Base-by-base conservation (phyloP, 495 filamentous ascomycete genomes). In the Aspergillus leporis region DNA sequence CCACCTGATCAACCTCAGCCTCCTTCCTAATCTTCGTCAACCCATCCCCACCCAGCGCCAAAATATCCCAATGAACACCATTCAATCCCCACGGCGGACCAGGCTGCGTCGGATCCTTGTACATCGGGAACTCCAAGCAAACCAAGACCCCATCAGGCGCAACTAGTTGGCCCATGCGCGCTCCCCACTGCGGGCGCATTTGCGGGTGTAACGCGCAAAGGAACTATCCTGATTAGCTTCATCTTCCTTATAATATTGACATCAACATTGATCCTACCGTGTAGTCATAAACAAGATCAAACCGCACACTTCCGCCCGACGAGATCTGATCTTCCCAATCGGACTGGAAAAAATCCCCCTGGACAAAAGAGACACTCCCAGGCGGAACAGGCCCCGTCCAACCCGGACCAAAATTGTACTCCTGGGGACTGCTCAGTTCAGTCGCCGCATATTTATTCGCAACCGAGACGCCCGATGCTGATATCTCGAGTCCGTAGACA, bases 271-370 rank as follows among this genome's bases (percentile, higher is more conserved):
- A 41, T 64, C 83, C 66, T 70, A 89, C 88, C 9, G 87, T 90
- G 69, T 90, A 90, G 67, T 91, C 89, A 71, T 89, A 91, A n/a
- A 90, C 82, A 12, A 91, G 59, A 74, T 92, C 88, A 69, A 90
- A 91, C 32, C 62, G 68, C 7, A 65, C 72, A 43, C 66, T 69
- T 2, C 64, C 69, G 25, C 72, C 62, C 19, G 16, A 71, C 65
- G 14, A 51, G 47, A 9, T n/a, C 31, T 32, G 3, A 8, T 16
- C 4, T 9, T 71, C 52, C 75, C 83, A 89, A 7, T 74, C 78
- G 41, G 82, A 70, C 28, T 69, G 64, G 62, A 91, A 91, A 69
- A 91, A 91, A 61, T 91, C 85, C 0, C 82, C 88, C 9, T 69
- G 18, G 4, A 88, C 43, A 70, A 85, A 86, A n/a, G 65, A 74